phyloP scores from a whole-genome alignment of 306 rosid species.

The Cucumis hystrix region DNA sequence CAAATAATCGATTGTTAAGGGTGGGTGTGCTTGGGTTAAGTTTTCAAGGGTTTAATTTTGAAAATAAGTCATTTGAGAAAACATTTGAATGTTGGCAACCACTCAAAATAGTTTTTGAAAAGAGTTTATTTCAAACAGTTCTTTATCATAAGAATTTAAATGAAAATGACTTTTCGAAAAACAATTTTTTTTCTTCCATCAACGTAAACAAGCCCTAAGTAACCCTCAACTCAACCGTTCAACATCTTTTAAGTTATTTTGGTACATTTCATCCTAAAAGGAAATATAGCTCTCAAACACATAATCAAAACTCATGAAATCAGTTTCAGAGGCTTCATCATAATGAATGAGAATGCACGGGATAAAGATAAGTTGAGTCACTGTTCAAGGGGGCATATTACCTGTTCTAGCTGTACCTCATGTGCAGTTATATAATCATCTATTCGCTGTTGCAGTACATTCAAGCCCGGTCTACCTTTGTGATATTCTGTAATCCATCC shows the following conservation, averaged over 20 bases:
- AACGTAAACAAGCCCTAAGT: too few relatives aligned
- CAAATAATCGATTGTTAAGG: neutral
- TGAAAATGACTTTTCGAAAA: too few relatives aligned
- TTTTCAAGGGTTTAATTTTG: too few relatives aligned
- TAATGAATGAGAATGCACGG: neutral
- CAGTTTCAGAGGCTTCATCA: neutral
- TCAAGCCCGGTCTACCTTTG: conserved; percentile 57
- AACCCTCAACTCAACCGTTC: neutral
- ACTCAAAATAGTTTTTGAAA: too few relatives aligned
- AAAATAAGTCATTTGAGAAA: too few relatives aligned
- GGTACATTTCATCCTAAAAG: neutral
- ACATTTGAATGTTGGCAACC: too few relatives aligned
- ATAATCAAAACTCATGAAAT: neutral
- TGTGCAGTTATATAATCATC: conserved; percentile 55
- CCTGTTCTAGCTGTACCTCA: conserved; percentile 62
- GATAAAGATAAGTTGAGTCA: neutral
- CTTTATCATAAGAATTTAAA: too few relatives aligned
- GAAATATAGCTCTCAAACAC: neutral
- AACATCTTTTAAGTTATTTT: neutral
- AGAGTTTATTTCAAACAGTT: too few relatives aligned
- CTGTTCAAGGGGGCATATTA: conserved; percentile 4
- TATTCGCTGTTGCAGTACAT: conserved; percentile 48
- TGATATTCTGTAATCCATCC: conserved; percentile 69
- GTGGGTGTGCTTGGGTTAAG: too few relatives aligned
- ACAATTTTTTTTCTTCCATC: too few relatives aligned